Evolutionary conservation across 345 rosid species (phyloP), one percentile per base, ranked within the genome.

Genomic region (Raphanus sativus): DNA sequence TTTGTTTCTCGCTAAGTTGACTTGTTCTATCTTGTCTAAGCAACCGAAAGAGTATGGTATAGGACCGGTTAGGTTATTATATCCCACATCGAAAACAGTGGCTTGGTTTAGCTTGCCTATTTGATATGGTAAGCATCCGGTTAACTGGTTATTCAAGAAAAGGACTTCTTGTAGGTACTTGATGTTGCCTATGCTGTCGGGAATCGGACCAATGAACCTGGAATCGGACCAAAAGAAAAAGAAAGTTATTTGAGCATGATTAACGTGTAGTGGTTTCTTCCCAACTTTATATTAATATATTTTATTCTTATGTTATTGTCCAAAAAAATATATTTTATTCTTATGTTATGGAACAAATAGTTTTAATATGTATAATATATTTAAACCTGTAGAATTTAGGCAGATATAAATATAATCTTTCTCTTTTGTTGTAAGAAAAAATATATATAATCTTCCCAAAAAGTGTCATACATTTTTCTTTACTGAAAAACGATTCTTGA

Each of bases 91-190:
- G 5, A 94, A 76, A 69, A 91, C 89, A 6, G 50, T 77, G 2
- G 91, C 86, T 75, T 68, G 88, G 29, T 63, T 81, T 64, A 94
- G 78, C 6, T 80, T 73, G 29, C 98, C 96, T 5, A 91, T 77
- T 81, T 89, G 87, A 50, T 87, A 91, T 0, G 98, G 94, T 50
- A 94, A 74, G 78, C 98, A 94, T 3, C 96, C 98, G 17, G 89
- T 86, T 13, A 94, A 61, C 73, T 61, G 84, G 81, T 89, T 89
- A 73, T 90, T 89, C 45, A 91, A 63, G 73, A 94, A 85, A 32
- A 94, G 74, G 42, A 91, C 87, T 83, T 94, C 98, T 2, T 79
- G 74, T 71, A 90, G 77, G n/a, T 42, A 0, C 62, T 74, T 8
- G 87, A 81, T 60, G 88, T 80, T 2, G 87, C 86, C 80, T 29